Conservation (phyloP, 495 filamentous ascomycete species). For the Clavariopsis aquatica region DNA sequence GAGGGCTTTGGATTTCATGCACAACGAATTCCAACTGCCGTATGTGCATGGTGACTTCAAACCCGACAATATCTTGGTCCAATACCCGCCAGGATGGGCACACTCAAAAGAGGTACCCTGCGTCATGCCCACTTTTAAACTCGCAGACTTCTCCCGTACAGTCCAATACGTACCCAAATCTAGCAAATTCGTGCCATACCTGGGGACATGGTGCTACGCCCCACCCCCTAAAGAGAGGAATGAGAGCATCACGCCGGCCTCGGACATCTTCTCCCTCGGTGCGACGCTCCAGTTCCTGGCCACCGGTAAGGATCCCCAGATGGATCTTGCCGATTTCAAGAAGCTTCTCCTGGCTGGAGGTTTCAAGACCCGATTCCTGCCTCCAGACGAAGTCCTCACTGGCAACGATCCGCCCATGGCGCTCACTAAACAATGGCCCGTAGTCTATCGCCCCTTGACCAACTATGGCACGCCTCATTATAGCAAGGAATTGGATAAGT, state of each 20-base stretch:
- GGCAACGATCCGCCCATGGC: neutral
- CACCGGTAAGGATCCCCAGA: neutral
- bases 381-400: neutral
- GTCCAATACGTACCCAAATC: neutral
- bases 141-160: conserved; percentile 15
- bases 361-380: neutral
- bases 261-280: conserved; percentile 19
- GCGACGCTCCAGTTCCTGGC: conserved; percentile 21
- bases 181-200: neutral
- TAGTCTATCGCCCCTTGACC: conserved; percentile 6
- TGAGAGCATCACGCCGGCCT: neutral
- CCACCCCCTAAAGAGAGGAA: conserved; percentile 4
- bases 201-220: conserved; percentile 9
- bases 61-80: conserved; percentile 18
- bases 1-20: conserved; percentile 12
- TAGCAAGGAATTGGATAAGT: conserved; percentile 11
- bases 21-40: neutral
- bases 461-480: neutral
- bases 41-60: conserved; percentile 23
- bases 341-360: neutral
- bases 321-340: neutral
- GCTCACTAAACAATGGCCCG: neutral
- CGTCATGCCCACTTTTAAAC: conserved; percentile 27
- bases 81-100: neutral
- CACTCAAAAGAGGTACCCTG: neutral